Percentiles rank a stretch among this genome's conserved stretches.
Conservation (phyloP, 2,329 filamentous ascomycete species). For the Microsporum ferrugineum region DNA sequence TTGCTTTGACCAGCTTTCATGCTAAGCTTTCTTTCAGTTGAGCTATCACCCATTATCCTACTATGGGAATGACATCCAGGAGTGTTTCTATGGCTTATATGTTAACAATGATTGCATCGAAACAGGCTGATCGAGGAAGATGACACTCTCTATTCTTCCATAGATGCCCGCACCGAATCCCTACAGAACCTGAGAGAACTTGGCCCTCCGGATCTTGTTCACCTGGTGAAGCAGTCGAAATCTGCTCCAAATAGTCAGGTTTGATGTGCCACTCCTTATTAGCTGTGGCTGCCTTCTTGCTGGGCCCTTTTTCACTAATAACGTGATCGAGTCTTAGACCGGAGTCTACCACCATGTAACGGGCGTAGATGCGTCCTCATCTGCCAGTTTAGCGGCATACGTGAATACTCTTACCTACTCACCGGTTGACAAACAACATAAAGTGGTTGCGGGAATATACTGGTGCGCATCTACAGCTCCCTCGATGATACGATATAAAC, state of each 20-base stretch:
- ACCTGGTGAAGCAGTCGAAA: slow-evolving; percentile 69
- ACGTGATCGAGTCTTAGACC: slow-evolving; percentile 42
- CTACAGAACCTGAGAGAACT: slow-evolving; percentile 78
- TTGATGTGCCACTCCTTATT: slow-evolving; percentile 10
- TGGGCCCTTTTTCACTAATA: neutral
- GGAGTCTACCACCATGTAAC: slow-evolving; percentile 98
- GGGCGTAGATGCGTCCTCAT: slow-evolving; percentile 92
- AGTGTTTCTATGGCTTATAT: neutral
- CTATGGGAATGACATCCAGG: neutral
- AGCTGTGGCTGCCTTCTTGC: neutral
- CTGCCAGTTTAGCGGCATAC: slow-evolving; percentile 90
- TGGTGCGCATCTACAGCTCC: slow-evolving; percentile 49
- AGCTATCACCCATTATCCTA: neutral
- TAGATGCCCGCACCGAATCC: slow-evolving; percentile 85
- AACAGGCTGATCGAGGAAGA: slow-evolving; percentile 75
- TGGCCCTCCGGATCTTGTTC: slow-evolving; percentile 88
- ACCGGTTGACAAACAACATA: slow-evolving; percentile 69
- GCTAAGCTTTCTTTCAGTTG: neutral
- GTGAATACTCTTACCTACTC: slow-evolving; percentile 95
- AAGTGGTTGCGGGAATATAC: slow-evolving; percentile 88
- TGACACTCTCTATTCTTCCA: slow-evolving; percentile 68
- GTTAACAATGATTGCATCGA: neutral
- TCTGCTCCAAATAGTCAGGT: slow-evolving; percentile 49
- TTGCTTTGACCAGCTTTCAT: neutral
- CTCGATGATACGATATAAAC: neutral